These are phyloP conservation scores for Brassica nigra DNA, from an alignment of 345 rosid genomes.

Conservation along the genomic window DNA sequence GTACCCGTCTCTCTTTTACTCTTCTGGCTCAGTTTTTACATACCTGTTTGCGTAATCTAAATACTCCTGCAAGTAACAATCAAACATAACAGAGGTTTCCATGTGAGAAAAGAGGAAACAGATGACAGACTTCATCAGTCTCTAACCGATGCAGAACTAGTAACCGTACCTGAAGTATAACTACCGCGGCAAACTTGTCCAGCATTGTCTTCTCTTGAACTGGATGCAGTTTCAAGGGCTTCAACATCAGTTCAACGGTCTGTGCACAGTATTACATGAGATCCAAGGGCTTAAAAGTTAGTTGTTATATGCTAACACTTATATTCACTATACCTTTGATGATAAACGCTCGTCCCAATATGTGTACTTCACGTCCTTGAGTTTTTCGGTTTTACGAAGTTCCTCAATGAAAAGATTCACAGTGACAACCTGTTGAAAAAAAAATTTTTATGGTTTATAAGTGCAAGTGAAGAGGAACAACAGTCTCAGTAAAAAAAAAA, in stretches of 20 bases:
- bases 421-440: conserved; percentile 49
- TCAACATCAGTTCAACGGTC: conserved; percentile 62
- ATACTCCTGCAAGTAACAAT: conserved; percentile 58
- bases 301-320: no score
- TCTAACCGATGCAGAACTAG: conserved; percentile 7
- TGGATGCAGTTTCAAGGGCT: conserved; percentile 64
- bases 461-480: background rate
- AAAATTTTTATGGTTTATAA: background rate
- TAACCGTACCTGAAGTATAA: conserved; percentile 77
- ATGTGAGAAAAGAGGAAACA: background rate
- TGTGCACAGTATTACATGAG: conserved; percentile 37
- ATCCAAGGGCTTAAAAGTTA: background rate
- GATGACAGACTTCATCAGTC: background rate
- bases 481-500: background rate
- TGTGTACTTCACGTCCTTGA: conserved; percentile 60
- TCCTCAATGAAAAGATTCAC: conserved; percentile 69
- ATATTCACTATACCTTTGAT: conserved; percentile 72
- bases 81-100: conserved; percentile 17
- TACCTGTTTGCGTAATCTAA: conserved; percentile 61
- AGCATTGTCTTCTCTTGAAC: conserved; percentile 56
- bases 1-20: conserved; percentile 10
- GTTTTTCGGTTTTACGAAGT: conserved; percentile 57
- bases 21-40: conserved; percentile 34
- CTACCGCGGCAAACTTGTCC: conserved; percentile 90
- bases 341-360: conserved; percentile 82